Evolutionary conservation across 2,329 filamentous ascomycete species (phyloP).

Genomic region (Ophiosphaerella narmari): DNA sequence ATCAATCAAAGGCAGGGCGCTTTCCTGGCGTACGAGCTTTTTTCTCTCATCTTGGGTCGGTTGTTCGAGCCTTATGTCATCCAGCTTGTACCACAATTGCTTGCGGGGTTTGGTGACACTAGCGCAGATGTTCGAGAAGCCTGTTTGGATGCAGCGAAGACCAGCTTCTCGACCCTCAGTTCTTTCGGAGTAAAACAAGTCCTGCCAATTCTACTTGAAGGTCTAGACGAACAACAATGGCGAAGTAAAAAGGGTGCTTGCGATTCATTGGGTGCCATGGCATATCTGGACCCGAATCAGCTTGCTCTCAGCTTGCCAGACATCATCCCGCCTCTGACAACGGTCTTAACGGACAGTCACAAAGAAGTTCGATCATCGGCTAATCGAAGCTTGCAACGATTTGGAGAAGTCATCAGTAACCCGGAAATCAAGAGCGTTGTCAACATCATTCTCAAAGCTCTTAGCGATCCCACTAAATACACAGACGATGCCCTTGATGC

Average conservation of each 20-base stretch:
- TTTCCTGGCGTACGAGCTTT: constrained; percentile 85
- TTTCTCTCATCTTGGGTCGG: constrained; percentile 83
- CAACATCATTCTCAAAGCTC: constrained; percentile 87
- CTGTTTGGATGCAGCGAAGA: constrained; percentile 89
- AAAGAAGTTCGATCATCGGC: constrained; percentile 93
- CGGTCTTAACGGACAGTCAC: constrained; percentile 94
- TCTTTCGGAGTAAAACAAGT: constrained; percentile 97
- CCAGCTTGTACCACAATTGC: constrained; percentile 87
- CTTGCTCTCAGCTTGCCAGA: constrained; percentile 89
- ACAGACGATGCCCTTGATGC: constrained; percentile 93
- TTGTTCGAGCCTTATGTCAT: constrained; percentile 97
- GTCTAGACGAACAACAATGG: constrained; percentile 95
- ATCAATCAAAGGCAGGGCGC: constrained; percentile 85
- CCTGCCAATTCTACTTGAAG: constrained; percentile 85
- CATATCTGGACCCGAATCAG: constrained; percentile 94
- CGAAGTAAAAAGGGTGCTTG: constrained; percentile 98
- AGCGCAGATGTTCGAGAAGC: constrained; percentile 90
- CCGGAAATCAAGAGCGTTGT: constrained; percentile 95
- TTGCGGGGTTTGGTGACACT: constrained; percentile 85
- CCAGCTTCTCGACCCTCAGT: constrained; percentile 89
- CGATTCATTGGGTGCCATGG: constrained; percentile 96
- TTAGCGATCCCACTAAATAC: constrained; percentile 96
- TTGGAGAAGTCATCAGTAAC: constrained; percentile 97
- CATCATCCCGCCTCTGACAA: constrained; percentile 93
- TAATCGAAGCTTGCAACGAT: constrained; percentile 94